phyloP scores from a whole-genome alignment of 441 rosid species.

The Syzygium syzygioides region DNA sequence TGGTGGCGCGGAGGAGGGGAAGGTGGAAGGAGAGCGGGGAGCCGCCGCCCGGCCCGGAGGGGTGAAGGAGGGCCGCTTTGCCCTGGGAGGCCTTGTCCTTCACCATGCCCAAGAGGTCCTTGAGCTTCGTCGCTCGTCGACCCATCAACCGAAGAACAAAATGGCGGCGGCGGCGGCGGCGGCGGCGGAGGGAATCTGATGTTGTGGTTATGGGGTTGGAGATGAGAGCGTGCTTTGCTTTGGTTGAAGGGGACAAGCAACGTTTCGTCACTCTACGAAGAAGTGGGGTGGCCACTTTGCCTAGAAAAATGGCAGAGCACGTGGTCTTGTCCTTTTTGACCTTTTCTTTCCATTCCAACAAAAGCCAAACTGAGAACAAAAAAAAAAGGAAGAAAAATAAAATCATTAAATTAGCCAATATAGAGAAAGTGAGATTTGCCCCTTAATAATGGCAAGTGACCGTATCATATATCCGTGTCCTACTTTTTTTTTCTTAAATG shows the following conservation, averaged over 20 bases:
- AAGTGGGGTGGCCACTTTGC: not conserved
- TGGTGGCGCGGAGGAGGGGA: conserved; percentile 71
- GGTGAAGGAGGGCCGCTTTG: conserved; percentile 57
- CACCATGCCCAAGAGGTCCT: conserved; percentile 47
- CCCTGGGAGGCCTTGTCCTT: conserved; percentile 82
- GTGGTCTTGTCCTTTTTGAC: not conserved
- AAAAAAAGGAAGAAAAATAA: not conserved
- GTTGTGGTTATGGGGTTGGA: not conserved
- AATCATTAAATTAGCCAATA: not conserved
- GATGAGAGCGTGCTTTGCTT: not conserved
- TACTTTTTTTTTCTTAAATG: not conserved
- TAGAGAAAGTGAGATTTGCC: not conserved
- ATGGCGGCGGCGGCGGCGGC: not conserved
- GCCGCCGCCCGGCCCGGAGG: conserved; percentile 21
- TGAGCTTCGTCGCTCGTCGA: conserved; percentile 28
- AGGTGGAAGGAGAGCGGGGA: conserved; percentile 28
- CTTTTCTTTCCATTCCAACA: not conserved
- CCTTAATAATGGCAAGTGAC: not conserved
- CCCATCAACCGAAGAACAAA: conserved; percentile 27
- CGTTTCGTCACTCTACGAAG: not conserved
- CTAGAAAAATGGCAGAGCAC: not conserved
- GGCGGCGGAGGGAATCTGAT: not conserved
- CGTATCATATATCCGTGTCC: not conserved
- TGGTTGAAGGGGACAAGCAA: too few relatives aligned
- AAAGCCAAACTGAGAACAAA: not conserved